A percentile compares a stretch with the other conserved stretches of the same genome.
Conservation (phyloP, 2,329 filamentous ascomycete species). For the Fonsecaea pugnacius region DNA sequence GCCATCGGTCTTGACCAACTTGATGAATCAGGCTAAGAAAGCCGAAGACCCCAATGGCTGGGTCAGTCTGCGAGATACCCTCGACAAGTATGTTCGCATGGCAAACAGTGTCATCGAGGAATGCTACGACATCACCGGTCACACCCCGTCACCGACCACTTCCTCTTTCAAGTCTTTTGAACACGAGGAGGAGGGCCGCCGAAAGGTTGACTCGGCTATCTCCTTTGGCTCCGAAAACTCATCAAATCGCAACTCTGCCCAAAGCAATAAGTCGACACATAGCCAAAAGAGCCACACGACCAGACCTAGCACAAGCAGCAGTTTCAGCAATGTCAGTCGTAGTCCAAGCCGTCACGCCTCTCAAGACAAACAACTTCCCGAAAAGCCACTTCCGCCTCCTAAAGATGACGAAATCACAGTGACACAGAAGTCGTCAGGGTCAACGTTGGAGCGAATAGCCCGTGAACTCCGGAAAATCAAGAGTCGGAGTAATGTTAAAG, state of each 20-base stretch:
- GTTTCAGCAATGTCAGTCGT: slow-evolving; percentile 37
- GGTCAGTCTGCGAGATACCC: slow-evolving; percentile 52
- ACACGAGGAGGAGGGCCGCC: slow-evolving; percentile 43
- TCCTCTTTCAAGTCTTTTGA: slow-evolving; percentile 37
- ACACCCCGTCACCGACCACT: slow-evolving; percentile 41
- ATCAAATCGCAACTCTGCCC: slow-evolving; percentile 45
- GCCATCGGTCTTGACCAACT: slow-evolving; percentile 55
- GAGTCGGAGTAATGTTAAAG: slow-evolving; percentile 58
- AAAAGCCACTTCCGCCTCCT: slow-evolving; percentile 51
- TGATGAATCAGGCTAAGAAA: slow-evolving; percentile 59
- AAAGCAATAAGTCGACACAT: slow-evolving; percentile 41
- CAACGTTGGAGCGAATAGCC: slow-evolving; percentile 63
- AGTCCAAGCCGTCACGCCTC: slow-evolving; percentile 33
- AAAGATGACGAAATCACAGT: slow-evolving; percentile 30
- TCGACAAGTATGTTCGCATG: slow-evolving; percentile 63
- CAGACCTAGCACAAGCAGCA: slow-evolving; percentile 38
- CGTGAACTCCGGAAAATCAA: slow-evolving; percentile 64
- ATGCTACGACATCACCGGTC: slow-evolving; percentile 56
- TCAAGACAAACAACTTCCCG: slow-evolving; percentile 38
- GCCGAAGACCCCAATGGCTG: slow-evolving; percentile 61
- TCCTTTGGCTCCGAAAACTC: slow-evolving; percentile 57
- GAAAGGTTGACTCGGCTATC: slow-evolving; percentile 68
- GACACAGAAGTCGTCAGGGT: slow-evolving; percentile 41
- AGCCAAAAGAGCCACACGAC: slow-evolving; percentile 37
- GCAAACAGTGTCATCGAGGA: slow-evolving; percentile 67